Percentiles rank a stretch among this genome's conserved stretches.
These are phyloP conservation scores for Falciphora oryzae DNA, from an alignment of 2,329 filamentous ascomycete genomes.

Conservation along the genomic window DNA sequence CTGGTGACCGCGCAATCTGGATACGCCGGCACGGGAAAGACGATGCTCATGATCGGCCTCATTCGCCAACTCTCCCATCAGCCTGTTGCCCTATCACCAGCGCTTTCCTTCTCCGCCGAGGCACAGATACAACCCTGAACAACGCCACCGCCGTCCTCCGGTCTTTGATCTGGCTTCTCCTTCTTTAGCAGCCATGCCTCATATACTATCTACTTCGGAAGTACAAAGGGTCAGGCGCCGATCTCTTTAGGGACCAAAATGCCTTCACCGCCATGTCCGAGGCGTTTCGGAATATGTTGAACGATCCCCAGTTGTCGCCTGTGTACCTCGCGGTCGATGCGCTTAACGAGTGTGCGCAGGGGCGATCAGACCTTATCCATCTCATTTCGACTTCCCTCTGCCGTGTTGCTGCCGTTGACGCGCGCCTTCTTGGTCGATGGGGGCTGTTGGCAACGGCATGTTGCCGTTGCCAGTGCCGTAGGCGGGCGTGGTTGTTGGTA, in stretches of 20 bases:
- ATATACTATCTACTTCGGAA: conserved; percentile 14
- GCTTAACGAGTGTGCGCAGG: conserved; percentile 5
- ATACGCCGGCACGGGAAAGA: conserved; percentile 17
- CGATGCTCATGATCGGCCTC: conserved; percentile 18
- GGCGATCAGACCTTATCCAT: too few species aligned
- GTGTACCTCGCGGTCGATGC: conserved; percentile 9
- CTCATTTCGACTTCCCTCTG: too few species aligned
- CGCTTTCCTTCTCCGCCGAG: conserved; percentile 14
- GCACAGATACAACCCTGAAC: conserved; percentile 15
- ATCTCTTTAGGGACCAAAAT: neutral
- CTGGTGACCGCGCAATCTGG: too few species aligned
- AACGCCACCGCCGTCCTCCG: conserved; percentile 16
- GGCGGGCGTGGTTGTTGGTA: too few species aligned
- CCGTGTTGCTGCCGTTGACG: too few species aligned
- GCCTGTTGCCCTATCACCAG: conserved; percentile 11
- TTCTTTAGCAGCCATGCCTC: conserved; percentile 17
- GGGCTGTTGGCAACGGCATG: too few species aligned
- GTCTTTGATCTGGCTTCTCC: conserved; percentile 18
- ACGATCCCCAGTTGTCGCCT: neutral
- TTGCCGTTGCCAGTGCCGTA: too few species aligned
- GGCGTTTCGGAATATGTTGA: conserved; percentile 4
- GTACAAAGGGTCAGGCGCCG: too few species aligned
- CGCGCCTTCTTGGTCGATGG: too few species aligned
- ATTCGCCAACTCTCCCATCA: conserved; percentile 15
- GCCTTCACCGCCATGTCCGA: conserved; percentile 6